phyloP scores from a whole-genome alignment of 192 early-diverging fungal species.

The Podila clonocystis region DNA sequence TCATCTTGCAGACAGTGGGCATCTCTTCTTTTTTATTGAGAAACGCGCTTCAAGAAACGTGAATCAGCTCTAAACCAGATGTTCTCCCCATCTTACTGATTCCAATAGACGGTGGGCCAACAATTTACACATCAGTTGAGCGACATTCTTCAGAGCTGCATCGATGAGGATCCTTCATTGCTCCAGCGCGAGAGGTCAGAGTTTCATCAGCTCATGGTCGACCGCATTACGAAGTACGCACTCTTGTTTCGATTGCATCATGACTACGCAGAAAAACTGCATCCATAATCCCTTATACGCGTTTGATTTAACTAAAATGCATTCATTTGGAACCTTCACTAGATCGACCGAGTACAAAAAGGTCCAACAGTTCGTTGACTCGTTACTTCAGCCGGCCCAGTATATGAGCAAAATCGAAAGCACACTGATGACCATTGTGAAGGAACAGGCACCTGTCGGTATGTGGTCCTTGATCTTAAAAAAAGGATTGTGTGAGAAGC shows the following conservation, averaged over 20 bases:
- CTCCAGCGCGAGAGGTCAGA: conserved; percentile 46
- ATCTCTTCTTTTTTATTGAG: background rate
- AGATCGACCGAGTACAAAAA: conserved; percentile 50
- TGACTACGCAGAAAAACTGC: too few species aligned
- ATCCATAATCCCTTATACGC: background rate
- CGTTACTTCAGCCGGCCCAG: conserved; percentile 35
- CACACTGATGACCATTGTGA: conserved; percentile 37
- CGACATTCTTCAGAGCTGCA: conserved; percentile 42
- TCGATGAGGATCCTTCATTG: conserved; percentile 37
- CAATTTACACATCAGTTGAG: conserved; percentile 35
- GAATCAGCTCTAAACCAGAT: too few species aligned
- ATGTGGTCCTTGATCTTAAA: background rate
- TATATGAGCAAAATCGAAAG: conserved; percentile 46
- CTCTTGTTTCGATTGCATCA: too few species aligned
- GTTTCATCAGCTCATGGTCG: conserved; percentile 48
- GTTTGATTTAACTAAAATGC: background rate
- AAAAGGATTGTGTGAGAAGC: background rate
- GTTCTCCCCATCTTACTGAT: too few species aligned
- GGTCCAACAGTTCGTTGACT: conserved; percentile 47
- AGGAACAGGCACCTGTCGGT: conserved; percentile 40
- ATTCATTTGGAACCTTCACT: background rate
- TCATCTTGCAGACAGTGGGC: background rate
- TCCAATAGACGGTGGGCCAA: conserved; percentile 25
- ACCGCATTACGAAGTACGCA: conserved; percentile 45
- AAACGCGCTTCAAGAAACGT: background rate